Evolutionary conservation across 78 protist genomes (phyloP).

Genomic region (Parvularia atlantis): DNA sequence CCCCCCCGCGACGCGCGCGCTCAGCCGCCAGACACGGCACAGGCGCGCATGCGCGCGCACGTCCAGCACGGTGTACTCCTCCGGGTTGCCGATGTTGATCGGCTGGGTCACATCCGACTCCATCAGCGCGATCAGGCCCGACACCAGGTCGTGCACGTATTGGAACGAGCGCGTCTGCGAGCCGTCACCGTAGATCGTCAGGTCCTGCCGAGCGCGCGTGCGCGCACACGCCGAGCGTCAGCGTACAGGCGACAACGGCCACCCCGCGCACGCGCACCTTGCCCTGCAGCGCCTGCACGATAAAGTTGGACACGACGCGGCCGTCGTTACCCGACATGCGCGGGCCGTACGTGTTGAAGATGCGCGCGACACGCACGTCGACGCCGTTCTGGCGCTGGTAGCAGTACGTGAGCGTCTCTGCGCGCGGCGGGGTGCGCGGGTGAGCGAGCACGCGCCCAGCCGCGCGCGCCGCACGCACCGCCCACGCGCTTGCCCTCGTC

Average conservation of each 20-base stretch:
- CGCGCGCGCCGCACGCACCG: too few relatives aligned
- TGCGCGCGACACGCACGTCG: constrained; percentile 62
- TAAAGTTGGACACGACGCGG: constrained; percentile 72
- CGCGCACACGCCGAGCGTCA: too few relatives aligned
- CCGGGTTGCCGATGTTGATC: constrained; percentile 72
- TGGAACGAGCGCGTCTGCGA: constrained; percentile 66
- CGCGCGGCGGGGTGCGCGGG: too few relatives aligned
- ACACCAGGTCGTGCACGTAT: constrained; percentile 45
- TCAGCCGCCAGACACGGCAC: too few relatives aligned
- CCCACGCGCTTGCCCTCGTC: constrained; percentile 86
- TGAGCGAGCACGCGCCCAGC: too few relatives aligned
- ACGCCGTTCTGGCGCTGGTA: constrained; percentile 36
- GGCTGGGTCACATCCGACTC: constrained; percentile 23
- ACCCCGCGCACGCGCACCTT: too few relatives aligned
- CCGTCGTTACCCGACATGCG: constrained; percentile 74
- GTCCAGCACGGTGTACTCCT: too few relatives aligned
- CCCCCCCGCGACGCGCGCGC: too few relatives aligned
- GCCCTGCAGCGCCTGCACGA: constrained; percentile 55
- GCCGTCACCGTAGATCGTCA: constrained; percentile 74
- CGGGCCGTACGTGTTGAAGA: constrained; percentile 84
- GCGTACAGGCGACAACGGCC: too few relatives aligned
- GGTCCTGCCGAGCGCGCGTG: too few relatives aligned
- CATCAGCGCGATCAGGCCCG: constrained; percentile 43
- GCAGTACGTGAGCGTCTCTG: constrained; percentile 62
- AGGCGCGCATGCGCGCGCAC: too few relatives aligned